These are phyloP conservation scores for Lactarius sanguifluus DNA, from an alignment of 768 basidiomycete genomes.

Conservation along the genomic window DNA sequence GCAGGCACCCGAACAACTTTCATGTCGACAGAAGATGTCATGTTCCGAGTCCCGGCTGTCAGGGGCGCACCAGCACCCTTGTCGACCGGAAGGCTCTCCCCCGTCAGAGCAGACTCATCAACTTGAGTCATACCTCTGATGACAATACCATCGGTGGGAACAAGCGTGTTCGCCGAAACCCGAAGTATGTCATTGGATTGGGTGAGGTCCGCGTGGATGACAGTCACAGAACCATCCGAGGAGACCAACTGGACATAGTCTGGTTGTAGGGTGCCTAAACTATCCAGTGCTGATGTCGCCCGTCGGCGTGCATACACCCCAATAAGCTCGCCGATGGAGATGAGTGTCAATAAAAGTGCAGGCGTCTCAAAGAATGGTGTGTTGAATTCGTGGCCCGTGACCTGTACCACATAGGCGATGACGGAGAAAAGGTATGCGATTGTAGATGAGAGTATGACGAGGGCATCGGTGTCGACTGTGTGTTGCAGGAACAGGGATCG, in stretches of 20 bases:
- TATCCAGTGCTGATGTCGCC: conserved; percentile 37
- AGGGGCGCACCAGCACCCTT: conserved; percentile 38
- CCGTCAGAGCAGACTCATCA: conserved; percentile 47
- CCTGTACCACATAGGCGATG: conserved; percentile 39
- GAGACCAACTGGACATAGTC: conserved; percentile 36
- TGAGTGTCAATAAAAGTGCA: conserved; percentile 44
- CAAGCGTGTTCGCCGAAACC: conserved; percentile 37
- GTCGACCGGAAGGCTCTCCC: conserved; percentile 41
- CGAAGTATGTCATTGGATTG: conserved; percentile 41
- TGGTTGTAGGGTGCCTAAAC: conserved; percentile 39
- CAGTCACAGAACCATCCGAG: conserved; percentile 26
- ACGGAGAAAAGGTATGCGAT: conserved; percentile 44
- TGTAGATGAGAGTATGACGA: conserved; percentile 42
- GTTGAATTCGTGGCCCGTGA: conserved; percentile 35
- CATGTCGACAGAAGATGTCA: conserved; percentile 38
- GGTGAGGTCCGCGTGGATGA: conserved; percentile 37
- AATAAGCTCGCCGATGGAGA: conserved; percentile 43
- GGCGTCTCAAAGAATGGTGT: conserved; percentile 46
- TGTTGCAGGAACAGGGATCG: conserved; percentile 41
- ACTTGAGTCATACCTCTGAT: conserved; percentile 38
- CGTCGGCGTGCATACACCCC: conserved; percentile 40
- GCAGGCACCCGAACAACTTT: conserved; percentile 39
- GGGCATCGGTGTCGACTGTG: conserved; percentile 41
- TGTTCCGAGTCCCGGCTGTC: conserved; percentile 43
- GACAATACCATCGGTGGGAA: conserved; percentile 44